Percentiles rank a stretch among this genome's conserved stretches.
These are phyloP conservation scores for Citeromyces hawaiiensis DNA, from an alignment of 1,139 yeast species.

Conservation along the genomic window DNA sequence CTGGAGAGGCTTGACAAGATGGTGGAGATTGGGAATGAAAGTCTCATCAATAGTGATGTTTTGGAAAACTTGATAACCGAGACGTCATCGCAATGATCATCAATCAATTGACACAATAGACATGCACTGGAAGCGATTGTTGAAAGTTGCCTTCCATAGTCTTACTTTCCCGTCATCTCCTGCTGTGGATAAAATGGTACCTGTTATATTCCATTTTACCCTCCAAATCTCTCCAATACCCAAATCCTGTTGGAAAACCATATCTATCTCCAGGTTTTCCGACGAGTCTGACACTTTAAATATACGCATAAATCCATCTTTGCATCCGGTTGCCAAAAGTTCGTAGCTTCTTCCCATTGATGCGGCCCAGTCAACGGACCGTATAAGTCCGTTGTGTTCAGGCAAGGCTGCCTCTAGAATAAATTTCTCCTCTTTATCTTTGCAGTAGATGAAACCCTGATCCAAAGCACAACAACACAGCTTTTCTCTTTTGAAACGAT, in stretches of 20 bases:
- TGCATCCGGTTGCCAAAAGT: slow-evolving; percentile 86
- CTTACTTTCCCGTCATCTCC: slow-evolving; percentile 93
- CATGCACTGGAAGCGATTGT: slow-evolving; percentile 84
- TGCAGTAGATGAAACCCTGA: slow-evolving; percentile 68
- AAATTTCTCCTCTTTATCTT: slow-evolving; percentile 29
- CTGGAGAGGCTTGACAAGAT: neutral
- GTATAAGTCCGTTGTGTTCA: slow-evolving; percentile 76
- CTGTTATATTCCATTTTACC: slow-evolving; percentile 89
- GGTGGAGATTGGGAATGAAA: neutral
- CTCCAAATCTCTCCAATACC: slow-evolving; percentile 92
- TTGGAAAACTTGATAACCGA: neutral
- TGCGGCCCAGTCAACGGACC: slow-evolving; percentile 96
- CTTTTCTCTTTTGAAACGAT: slow-evolving; percentile 71
- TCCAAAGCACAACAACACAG: slow-evolving; percentile 79
- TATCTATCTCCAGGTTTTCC: slow-evolving; percentile 20
- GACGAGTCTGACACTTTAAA: slow-evolving; percentile 28
- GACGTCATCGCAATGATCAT: neutral
- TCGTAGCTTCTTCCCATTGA: slow-evolving; percentile 88
- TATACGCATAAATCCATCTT: slow-evolving; percentile 83
- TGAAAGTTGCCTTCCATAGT: slow-evolving; percentile 81
- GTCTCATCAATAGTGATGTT: neutral
- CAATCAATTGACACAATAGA: slow-evolving; percentile 38
- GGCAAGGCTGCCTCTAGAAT: slow-evolving; percentile 35
- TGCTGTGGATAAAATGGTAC: slow-evolving; percentile 82
- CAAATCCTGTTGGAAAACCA: slow-evolving; percentile 49